Evolutionary conservation across 306 rosid genomes (phyloP).

Genomic region (Oemleria cerasiformis): DNA sequence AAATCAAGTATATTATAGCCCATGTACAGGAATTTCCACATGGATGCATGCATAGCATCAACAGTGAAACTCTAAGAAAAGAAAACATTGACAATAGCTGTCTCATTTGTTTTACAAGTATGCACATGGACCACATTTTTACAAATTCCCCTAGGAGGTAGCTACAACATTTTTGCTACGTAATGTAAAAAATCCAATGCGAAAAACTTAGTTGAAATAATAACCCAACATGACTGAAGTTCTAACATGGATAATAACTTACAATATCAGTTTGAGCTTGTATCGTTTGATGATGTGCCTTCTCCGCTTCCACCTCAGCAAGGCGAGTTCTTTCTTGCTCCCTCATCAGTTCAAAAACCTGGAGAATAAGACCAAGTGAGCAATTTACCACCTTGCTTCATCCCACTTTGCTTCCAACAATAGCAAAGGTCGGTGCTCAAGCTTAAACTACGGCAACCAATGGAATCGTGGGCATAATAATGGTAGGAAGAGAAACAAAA

Average conservation of each 20-base stretch:
- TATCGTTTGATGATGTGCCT: conserved; percentile 65
- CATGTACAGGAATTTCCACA: not conserved
- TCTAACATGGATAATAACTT: conserved; percentile 27
- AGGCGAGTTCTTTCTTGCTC: conserved; percentile 82
- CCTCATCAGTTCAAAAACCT: conserved; percentile 83
- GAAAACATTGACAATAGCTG: not conserved
- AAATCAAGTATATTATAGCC: not conserved
- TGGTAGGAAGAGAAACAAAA: not conserved
- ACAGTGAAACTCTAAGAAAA: not conserved
- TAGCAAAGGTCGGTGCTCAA: not conserved
- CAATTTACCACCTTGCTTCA: conserved; percentile 14
- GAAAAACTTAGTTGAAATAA: too few relatives aligned
- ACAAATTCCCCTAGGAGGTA: not conserved
- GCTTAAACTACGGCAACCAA: not conserved
- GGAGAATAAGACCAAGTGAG: conserved; percentile 24
- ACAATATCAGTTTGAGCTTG: conserved; percentile 74
- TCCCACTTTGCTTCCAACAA: not conserved
- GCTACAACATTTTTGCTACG: too few relatives aligned
- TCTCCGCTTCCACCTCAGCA: conserved; percentile 71
- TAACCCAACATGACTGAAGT: not conserved
- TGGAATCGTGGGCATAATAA: not conserved
- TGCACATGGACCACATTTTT: not conserved
- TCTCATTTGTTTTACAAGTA: not conserved
- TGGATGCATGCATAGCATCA: not conserved
- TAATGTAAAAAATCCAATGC: too few relatives aligned